Percentiles rank a stretch among this genome's conserved stretches.
These are phyloP conservation scores for Chenopodium suecicum DNA, from an alignment of 148 eudicot species.

Conservation along the genomic window DNA sequence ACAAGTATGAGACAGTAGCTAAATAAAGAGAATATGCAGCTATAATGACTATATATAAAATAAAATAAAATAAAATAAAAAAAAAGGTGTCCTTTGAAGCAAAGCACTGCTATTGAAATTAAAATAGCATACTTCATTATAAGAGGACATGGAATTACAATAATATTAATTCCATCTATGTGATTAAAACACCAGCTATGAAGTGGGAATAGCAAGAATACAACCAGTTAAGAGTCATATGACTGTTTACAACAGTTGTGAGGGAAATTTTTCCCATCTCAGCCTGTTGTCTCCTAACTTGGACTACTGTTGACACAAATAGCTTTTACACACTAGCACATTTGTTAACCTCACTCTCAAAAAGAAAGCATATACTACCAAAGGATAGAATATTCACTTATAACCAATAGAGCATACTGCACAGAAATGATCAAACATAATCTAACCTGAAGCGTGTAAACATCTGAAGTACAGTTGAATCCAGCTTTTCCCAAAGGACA, in stretches of 20 bases:
- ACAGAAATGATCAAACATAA: conserved; percentile 5
- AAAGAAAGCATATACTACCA: background rate
- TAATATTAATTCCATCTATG: no score
- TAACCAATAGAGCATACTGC: conserved; percentile 1
- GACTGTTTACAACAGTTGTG: background rate
- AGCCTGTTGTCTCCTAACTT: background rate
- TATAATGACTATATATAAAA: no score
- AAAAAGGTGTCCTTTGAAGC: background rate
- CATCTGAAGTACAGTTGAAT: conserved; percentile 61
- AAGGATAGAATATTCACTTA: background rate
- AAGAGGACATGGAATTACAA: no score
- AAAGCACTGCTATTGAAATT: background rate
- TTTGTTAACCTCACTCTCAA: background rate
- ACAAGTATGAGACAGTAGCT: background rate
- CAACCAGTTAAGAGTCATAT: background rate
- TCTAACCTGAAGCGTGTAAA: conserved; percentile 74
- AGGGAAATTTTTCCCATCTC: background rate
- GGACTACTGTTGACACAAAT: background rate
- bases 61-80: background rate
- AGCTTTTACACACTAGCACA: background rate
- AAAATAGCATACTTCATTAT: no score
- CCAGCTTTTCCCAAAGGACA: conserved; percentile 81
- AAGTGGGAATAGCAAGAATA: background rate
- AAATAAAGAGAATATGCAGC: background rate
- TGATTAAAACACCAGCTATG: no score